Base-by-base conservation (phyloP, 768 basidiomycete genomes). In the Boletus sp. region DNA sequence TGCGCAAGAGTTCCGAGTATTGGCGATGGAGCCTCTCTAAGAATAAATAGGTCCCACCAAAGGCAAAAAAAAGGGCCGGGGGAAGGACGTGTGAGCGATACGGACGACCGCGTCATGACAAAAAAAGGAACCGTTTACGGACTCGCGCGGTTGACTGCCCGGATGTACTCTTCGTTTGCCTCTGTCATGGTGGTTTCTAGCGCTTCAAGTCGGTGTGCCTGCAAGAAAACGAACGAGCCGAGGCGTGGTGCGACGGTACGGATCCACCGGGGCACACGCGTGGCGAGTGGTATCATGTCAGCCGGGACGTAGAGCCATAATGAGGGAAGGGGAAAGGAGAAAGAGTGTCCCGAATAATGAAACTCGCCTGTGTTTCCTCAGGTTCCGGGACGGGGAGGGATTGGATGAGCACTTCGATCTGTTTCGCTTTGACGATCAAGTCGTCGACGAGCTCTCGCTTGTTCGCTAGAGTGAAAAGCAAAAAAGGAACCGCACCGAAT, bases 391-490 rank as follows among this genome's bases (percentile, higher is more conserved):
- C 83, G 0, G 92, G 92, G 14, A 96, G 72, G 0, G 85, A 86
- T 49, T 88, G 82, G 50, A 96, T 90, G 47, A 95, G 80, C 64
- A 84, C 87, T 64, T 95, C 89, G 41, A 96, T 83, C 70, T 94
- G 91, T 66, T 95, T 95, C 14, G 92, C 91, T 65, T 95, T 94
- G 39, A 84, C 79, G 40, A 94, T 80, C 40, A 96, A 77, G 65
- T 95, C 93, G 15, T 80, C 75, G 5, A 93, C 90, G 20, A 95
- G 84, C 70, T 95, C 92, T 60, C 83, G 87, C 70, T 88, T 83
- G 75, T 91, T 94, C 11, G 84, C 93, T 94, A 65, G 3, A 17
- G 18, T 44, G 30, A 45, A 14, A 5, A 9, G 15, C 5, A 20
- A 17, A 17, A 12, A 42, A 12, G 20, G 28, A 14, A 24, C 15